Evolutionary conservation across 2,329 filamentous ascomycete genomes (phyloP).

Genomic region (Phialemoniopsis sp.): DNA sequence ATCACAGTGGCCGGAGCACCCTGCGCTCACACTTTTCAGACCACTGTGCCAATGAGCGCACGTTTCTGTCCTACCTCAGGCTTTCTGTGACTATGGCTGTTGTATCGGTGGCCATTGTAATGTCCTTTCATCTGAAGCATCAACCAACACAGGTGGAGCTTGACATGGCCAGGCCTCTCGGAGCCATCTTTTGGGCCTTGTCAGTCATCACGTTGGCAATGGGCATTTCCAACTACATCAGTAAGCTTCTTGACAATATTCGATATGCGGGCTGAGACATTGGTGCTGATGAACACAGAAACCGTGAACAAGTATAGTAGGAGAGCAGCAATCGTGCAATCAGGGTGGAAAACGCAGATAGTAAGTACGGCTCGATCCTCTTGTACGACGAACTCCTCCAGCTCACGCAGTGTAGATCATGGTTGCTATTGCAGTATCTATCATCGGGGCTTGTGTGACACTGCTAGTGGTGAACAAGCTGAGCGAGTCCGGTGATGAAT

Average conservation of each 20-base stretch:
- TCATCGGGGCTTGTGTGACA: conserved; percentile 62
- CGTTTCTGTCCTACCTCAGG: conserved; percentile 87
- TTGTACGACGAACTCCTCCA: conserved; percentile 3
- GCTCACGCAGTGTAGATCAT: conserved; percentile 44
- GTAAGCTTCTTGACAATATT: no score
- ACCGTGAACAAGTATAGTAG: conserved; percentile 77
- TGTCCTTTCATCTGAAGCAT: conserved; percentile 86
- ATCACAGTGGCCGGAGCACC: neutral
- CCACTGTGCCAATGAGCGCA: conserved; percentile 76
- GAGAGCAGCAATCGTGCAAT: conserved; percentile 80
- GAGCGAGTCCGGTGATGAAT: conserved; percentile 9
- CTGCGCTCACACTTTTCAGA: conserved; percentile 40
- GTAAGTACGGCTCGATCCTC: conserved; percentile 33
- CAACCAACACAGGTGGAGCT: conserved; percentile 67
- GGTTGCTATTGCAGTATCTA: conserved; percentile 55
- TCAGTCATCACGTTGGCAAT: conserved; percentile 71
- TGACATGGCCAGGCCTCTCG: conserved; percentile 76
- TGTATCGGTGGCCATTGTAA: conserved; percentile 82
- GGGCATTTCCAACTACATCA: conserved; percentile 84
- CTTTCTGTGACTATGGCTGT: conserved; percentile 88
- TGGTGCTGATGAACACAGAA: conserved; percentile 28
- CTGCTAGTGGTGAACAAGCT: conserved; percentile 49
- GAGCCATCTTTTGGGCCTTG: conserved; percentile 82
- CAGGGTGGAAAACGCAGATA: conserved; percentile 86
- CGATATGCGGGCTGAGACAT: neutral